Conservation (phyloP, 805 yeast species). For the Barnettozyma wickerhamii region DNA sequence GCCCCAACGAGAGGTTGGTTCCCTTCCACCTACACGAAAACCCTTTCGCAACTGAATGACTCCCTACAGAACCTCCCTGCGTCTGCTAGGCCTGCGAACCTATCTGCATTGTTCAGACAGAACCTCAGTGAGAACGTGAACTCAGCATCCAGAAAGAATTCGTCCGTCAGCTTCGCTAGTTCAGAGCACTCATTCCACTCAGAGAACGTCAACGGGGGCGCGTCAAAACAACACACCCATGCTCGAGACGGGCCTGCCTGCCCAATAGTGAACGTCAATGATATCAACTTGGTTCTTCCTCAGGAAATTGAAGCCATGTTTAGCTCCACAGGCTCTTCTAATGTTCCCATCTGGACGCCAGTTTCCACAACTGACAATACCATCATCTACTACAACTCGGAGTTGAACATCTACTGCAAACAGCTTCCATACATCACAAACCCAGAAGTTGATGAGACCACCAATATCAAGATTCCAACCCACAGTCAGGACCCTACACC, state of each 20-base stretch:
- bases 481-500: slow-evolving; percentile 21
- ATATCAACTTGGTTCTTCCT: slow-evolving; percentile 28
- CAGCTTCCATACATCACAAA: slow-evolving; percentile 48
- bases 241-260: slow-evolving; percentile 18
- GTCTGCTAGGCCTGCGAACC: slow-evolving; percentile 14
- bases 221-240: slow-evolving; percentile 1
- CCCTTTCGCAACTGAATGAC: slow-evolving; percentile 17
- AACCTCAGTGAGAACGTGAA: slow-evolving; percentile 15
- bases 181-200: slow-evolving; percentile 24
- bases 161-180: slow-evolving; percentile 46
- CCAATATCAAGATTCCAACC: slow-evolving; percentile 26
- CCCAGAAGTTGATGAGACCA: slow-evolving; percentile 32
- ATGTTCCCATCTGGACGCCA: slow-evolving; percentile 57
- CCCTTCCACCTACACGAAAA: slow-evolving; percentile 59
- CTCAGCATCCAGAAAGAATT: slow-evolving; percentile 39
- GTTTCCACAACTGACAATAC: slow-evolving; percentile 51
- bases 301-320: slow-evolving; percentile 36
- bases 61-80: background rate
- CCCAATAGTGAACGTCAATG: slow-evolving; percentile 9
- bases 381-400: slow-evolving; percentile 55
- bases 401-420: slow-evolving; percentile 54
- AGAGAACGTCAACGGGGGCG: slow-evolving; percentile 27
- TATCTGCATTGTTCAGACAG: slow-evolving; percentile 20
- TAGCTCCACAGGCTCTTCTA: slow-evolving; percentile 29
- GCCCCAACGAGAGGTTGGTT: slow-evolving; percentile 73